Evolutionary conservation across 108 stramenopile genomes (phyloP), one percentile per base, ranked within the genome.

Genomic region (Parmales sp.): DNA sequence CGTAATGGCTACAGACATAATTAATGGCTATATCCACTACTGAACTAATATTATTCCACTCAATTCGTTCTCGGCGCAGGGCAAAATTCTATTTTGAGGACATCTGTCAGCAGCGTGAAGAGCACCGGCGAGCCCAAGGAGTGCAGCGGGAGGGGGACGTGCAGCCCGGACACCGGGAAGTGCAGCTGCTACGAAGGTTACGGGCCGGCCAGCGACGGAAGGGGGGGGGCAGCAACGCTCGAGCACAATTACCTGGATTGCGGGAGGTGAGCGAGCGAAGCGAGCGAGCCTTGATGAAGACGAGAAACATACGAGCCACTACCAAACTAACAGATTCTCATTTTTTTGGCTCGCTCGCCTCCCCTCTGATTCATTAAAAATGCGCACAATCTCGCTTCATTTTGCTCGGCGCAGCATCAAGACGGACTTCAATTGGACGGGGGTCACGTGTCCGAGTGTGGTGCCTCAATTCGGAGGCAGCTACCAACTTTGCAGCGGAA

Each of bases 391-490:
- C n/a, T n/a, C n/a, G n/a, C n/a, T n/a, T n/a, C n/a, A n/a, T n/a
- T n/a, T n/a, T n/a, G n/a, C n/a, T n/a, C n/a, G n/a, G n/a, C n/a
- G n/a, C n/a, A n/a, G 54, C 54, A 20, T 60, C 18, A 60, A 34
- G 54, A 60, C 54, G 8, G 54, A 60, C 54, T 60, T 60, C 31
- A 60, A 60, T 34, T 60, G 54, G 54, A 60, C 54, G 2, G 54
- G 54, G 16, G 36, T 60, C 54, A 60, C 54, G 2, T 60, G 54
- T 34, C 54, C 54, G 16, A 34, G 36, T 11, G 54, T 60, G 9
- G 54, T 34, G 11, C 54, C 54, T 11, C 54, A 60, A 34, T 60
- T 18, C 5, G 54, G 54, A 28, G 54, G 54, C 29, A 3, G 31
- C 13, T 11, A 11, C 9, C 16, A 34, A 28, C 29, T 60, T 13